These are phyloP conservation scores for Dioscorea dumetorum DNA, from an alignment of 106 monocot species.

Conservation along the genomic window DNA sequence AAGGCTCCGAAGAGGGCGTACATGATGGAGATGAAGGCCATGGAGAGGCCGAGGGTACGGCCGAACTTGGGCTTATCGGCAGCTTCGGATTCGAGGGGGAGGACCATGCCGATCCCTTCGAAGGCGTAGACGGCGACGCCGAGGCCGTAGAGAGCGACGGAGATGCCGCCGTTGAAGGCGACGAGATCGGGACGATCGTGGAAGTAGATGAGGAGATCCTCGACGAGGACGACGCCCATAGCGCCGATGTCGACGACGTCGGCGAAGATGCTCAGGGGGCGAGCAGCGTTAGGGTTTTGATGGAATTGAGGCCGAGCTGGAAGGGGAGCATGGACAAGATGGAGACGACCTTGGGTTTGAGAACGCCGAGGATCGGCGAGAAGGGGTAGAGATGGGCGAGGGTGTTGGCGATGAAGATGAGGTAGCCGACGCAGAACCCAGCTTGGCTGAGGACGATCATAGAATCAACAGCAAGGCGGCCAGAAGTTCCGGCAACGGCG, in stretches of 20 bases:
- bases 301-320: constrained; percentile 32
- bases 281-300: constrained; percentile 31
- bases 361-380: neutral
- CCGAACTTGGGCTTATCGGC: constrained; percentile 38
- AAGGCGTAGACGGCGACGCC: constrained; percentile 38
- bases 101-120: constrained; percentile 38
- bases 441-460: constrained; percentile 40
- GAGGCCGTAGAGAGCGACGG: constrained; percentile 32
- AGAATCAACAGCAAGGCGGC: constrained; percentile 24
- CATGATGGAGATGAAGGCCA: constrained; percentile 33
- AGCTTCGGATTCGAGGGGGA: constrained; percentile 34
- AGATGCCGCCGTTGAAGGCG: constrained; percentile 12
- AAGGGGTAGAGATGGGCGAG: constrained; percentile 16
- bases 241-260: constrained; percentile 39
- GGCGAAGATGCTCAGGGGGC: constrained; percentile 50
- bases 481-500: constrained; percentile 20
- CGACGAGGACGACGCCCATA: constrained; percentile 35
- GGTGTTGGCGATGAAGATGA: constrained; percentile 31
- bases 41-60: constrained; percentile 16
- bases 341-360: constrained; percentile 15
- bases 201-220: constrained; percentile 20
- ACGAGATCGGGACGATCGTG: neutral
- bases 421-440: constrained; percentile 31
- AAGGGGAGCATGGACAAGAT: constrained; percentile 28
- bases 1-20: constrained; percentile 30